phyloP scores from a whole-genome alignment of 1,284 basidiomycete genomes.

The Boletellus deceptivus region DNA sequence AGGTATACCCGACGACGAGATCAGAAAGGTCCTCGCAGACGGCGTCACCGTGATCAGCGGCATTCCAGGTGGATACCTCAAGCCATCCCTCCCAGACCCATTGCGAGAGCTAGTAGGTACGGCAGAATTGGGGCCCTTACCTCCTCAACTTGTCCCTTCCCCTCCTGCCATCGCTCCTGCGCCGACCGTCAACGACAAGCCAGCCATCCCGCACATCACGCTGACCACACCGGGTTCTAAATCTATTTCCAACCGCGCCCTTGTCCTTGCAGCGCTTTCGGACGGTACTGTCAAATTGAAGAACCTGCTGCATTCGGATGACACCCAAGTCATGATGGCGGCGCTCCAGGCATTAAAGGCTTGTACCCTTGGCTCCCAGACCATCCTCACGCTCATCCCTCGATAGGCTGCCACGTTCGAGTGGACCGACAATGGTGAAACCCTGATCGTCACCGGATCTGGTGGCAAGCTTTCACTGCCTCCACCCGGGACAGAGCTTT shows the following conservation, averaged over 20 bases:
- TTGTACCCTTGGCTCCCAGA: constrained; percentile 13
- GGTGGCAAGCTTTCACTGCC: constrained; percentile 80
- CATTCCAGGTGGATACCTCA: constrained; percentile 43
- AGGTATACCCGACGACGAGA: constrained; percentile 77
- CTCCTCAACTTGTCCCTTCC: constrained; percentile 20
- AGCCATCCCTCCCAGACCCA: constrained; percentile 45
- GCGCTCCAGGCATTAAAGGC: constrained; percentile 87
- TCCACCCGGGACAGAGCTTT: constrained; percentile 80
- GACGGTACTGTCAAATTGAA: constrained; percentile 85
- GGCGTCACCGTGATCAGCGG: constrained; percentile 74
- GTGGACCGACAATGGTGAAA: constrained; percentile 95
- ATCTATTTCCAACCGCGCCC: constrained; percentile 93
- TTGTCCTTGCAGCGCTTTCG: constrained; percentile 91
- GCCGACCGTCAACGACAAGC: neutral
- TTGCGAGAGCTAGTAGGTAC: constrained; percentile 21
- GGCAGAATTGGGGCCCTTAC: constrained; percentile 16
- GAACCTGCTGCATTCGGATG: constrained; percentile 95
- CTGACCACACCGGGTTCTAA: constrained; percentile 97
- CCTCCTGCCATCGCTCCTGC: neutral
- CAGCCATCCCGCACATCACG: constrained; percentile 44
- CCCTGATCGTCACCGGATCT: constrained; percentile 89
- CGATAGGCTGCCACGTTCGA: constrained; percentile 78
- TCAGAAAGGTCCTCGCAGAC: constrained; percentile 78
- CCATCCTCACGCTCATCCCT: constrained; percentile 4
- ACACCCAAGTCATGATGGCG: constrained; percentile 99